phyloP scores from a whole-genome alignment of 2,329 filamentous ascomycete genomes.

The Paramyrothecium roridum region DNA sequence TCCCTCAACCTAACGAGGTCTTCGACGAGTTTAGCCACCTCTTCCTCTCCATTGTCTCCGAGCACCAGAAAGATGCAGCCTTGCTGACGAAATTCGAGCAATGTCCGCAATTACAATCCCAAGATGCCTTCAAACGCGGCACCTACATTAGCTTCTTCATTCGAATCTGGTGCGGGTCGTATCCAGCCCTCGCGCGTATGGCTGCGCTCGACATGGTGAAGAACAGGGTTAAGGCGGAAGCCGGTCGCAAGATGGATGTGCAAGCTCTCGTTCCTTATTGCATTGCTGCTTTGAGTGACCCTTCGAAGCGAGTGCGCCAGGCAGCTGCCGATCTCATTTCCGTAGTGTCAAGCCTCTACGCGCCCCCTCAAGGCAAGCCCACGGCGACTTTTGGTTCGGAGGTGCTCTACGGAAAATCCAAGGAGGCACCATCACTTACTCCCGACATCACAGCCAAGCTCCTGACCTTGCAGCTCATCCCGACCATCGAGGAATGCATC shows the following conservation, averaged over 20 bases:
- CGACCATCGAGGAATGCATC: slow-evolving; percentile 79
- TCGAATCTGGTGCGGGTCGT: slow-evolving; percentile 69
- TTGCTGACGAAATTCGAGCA: slow-evolving; percentile 51
- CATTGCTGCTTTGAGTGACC: slow-evolving; percentile 70
- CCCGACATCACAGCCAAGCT: slow-evolving; percentile 57
- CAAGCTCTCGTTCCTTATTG: slow-evolving; percentile 83
- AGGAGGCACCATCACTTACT: slow-evolving; percentile 55
- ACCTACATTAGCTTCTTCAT: slow-evolving; percentile 75
- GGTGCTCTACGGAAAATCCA: slow-evolving; percentile 60
- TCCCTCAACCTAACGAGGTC: slow-evolving; percentile 44
- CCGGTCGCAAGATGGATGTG: slow-evolving; percentile 57
- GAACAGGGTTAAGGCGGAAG: slow-evolving; percentile 48
- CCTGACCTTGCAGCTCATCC: slow-evolving; percentile 65
- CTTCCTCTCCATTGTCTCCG: slow-evolving; percentile 52
- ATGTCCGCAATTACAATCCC: slow-evolving; percentile 50
- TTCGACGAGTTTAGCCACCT: slow-evolving; percentile 58
- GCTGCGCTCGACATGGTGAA: slow-evolving; percentile 67
- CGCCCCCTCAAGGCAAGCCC: slow-evolving; percentile 32
- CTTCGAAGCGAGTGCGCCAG: slow-evolving; percentile 71
- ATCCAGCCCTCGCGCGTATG: slow-evolving; percentile 65
- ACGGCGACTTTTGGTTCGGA: slow-evolving; percentile 57
- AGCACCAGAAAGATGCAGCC: slow-evolving; percentile 33
- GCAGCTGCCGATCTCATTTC: slow-evolving; percentile 68
- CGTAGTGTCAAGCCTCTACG: slow-evolving; percentile 50
- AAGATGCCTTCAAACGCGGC: slow-evolving; percentile 54